Percentiles rank a stretch among this genome's conserved stretches.
These are phyloP conservation scores for Mycosarcoma maydis DNA, from an alignment of 1,284 basidiomycete species.

Conservation along the genomic window DNA sequence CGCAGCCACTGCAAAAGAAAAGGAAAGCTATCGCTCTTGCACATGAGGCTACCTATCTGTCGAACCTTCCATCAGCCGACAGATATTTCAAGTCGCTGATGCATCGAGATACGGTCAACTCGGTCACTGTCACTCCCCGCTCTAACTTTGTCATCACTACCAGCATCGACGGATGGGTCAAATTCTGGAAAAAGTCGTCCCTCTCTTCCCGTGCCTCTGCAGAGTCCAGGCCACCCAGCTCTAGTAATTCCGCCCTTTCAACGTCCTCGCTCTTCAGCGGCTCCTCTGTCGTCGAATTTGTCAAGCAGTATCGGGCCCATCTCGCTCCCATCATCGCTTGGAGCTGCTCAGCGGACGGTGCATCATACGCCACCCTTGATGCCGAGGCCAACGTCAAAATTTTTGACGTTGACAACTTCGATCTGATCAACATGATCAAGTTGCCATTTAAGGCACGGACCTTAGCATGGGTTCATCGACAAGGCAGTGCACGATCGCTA, in stretches of 20 bases:
- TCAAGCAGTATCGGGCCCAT: conserved; percentile 77
- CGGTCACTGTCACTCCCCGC: conserved; percentile 71
- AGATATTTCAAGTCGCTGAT: conserved; percentile 98
- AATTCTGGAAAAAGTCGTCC: conserved; percentile 98
- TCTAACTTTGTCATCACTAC: conserved; percentile 87
- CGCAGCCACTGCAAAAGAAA: conserved; percentile 27
- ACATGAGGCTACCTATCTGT: conserved; percentile 85
- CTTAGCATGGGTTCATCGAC: conserved; percentile 81
- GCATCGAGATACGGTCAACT: conserved; percentile 93
- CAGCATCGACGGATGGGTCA: conserved; percentile 92
- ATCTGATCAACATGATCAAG: conserved; percentile 99
- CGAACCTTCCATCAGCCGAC: conserved; percentile 88
- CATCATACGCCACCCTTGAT: conserved; percentile 80
- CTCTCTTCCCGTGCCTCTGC: conserved; percentile 80
- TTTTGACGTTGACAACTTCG: conserved; percentile 97
- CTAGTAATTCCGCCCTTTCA: not conserved
- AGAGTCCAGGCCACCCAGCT: conserved; percentile 75
- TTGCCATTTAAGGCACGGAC: conserved; percentile 68
- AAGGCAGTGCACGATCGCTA: conserved; percentile 85
- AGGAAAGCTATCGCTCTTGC: conserved; percentile 68
- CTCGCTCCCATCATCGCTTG: conserved; percentile 81
- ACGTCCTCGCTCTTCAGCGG: conserved; percentile 19
- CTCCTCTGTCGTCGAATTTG: conserved; percentile 65
- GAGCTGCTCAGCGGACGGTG: conserved; percentile 89
- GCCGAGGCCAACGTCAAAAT: conserved; percentile 77